Evolutionary conservation across 2,329 filamentous ascomycete genomes (phyloP).

Genomic region (Phaeosphaeria sp.): DNA sequence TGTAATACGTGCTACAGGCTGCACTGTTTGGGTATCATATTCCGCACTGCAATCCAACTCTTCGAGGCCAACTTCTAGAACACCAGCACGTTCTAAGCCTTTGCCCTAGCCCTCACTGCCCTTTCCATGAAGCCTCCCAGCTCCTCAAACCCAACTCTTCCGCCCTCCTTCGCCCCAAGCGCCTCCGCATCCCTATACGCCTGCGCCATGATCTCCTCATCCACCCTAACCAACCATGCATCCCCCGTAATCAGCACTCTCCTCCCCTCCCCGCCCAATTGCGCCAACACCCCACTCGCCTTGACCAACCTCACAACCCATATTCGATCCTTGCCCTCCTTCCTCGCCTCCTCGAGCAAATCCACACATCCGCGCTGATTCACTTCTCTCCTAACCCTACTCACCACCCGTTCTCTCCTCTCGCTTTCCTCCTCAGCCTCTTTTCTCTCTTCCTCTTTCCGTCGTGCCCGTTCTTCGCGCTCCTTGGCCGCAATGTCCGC

Average conservation of each 20-base stretch:
- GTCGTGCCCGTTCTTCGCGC: conserved; percentile 48
- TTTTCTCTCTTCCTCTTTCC: conserved; percentile 46
- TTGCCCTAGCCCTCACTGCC: conserved; percentile 34
- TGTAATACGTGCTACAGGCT: neutral
- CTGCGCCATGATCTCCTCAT: conserved; percentile 46
- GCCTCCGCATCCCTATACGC: conserved; percentile 48
- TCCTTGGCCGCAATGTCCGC: conserved; percentile 51
- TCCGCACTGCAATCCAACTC: neutral
- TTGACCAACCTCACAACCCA: conserved; percentile 55
- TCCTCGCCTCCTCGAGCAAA: conserved; percentile 50
- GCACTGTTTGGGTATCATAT: neutral
- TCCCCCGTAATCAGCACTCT: conserved; percentile 52
- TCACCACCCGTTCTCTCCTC: conserved; percentile 39
- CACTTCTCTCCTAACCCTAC: conserved; percentile 34
- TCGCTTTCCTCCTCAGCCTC: conserved; percentile 46
- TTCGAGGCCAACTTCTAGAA: neutral
- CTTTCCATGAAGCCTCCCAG: conserved; percentile 49
- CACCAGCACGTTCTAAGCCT: conserved; percentile 5
- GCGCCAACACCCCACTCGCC: conserved; percentile 48
- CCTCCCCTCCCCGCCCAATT: conserved; percentile 28
- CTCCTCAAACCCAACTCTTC: conserved; percentile 45
- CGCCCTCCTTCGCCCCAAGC: conserved; percentile 31
- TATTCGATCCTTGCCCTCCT: conserved; percentile 50
- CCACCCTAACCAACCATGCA: conserved; percentile 53
- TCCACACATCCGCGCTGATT: conserved; percentile 33